These are phyloP conservation scores for Aegilops longissima DNA, from an alignment of 176 grass and related monocot genomes.

Conservation along the genomic window DNA sequence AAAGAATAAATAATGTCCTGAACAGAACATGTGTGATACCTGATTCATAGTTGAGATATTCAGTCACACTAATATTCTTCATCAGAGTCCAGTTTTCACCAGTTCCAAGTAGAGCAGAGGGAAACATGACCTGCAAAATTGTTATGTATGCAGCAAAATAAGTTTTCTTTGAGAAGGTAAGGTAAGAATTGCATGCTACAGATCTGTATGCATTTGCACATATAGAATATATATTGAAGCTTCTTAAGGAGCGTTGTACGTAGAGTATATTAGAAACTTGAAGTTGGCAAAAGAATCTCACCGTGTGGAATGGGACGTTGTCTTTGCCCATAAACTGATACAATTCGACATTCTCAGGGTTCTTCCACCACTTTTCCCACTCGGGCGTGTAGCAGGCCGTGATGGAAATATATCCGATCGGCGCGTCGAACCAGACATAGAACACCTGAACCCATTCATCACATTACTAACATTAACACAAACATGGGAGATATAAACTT, in stretches of 20 bases:
- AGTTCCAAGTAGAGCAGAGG: slow-evolving; percentile 74
- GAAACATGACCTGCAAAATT: slow-evolving; percentile 75
- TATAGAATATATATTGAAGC: background rate
- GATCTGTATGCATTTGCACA: background rate
- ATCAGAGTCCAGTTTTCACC: slow-evolving; percentile 77
- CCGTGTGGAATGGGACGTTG: slow-evolving; percentile 86
- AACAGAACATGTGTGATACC: slow-evolving; percentile 36
- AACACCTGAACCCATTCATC: slow-evolving; percentile 49
- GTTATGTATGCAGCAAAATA: background rate
- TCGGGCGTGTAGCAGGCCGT: slow-evolving; percentile 72
- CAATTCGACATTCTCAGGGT: slow-evolving; percentile 79
- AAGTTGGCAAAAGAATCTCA: slow-evolving; percentile 38
- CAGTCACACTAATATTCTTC: slow-evolving; percentile 82
- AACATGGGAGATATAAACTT: background rate
- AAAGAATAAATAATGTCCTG: background rate
- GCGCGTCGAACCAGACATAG: slow-evolving; percentile 87
- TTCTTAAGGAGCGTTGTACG: background rate
- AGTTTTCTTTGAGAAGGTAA: background rate
- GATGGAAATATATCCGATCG: slow-evolving; percentile 88
- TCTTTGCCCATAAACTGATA: slow-evolving; percentile 98
- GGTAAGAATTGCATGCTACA: slow-evolving; percentile 45
- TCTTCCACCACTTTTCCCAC: slow-evolving; percentile 96
- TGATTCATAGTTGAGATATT: slow-evolving; percentile 89
- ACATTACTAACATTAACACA: background rate
- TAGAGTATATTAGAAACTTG: background rate